Conservation (phyloP, 345 rosid species). For the Conringia planisiliqua region DNA sequence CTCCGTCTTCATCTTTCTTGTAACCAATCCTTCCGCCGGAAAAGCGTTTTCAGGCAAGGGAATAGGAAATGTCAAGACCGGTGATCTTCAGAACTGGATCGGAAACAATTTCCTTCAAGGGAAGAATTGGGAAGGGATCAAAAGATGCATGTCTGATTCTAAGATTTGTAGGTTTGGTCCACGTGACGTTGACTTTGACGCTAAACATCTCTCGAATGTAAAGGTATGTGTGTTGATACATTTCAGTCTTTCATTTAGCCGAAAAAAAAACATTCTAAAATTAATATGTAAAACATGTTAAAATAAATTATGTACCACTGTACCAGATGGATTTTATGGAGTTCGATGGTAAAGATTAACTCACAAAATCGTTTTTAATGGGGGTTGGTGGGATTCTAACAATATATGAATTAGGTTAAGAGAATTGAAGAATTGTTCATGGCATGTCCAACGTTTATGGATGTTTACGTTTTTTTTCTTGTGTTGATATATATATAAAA, state of each 20-base stretch:
- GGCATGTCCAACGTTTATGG: not conserved
- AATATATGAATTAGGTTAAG: no score
- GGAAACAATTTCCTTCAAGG: constrained; percentile 26
- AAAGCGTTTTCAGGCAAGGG: constrained; percentile 31
- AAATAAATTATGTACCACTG: not conserved
- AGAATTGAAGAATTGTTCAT: no score
- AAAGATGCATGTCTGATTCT: constrained; percentile 31
- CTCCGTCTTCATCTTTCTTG: constrained; percentile 31
- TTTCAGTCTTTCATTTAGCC: not conserved
- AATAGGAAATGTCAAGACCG: constrained; percentile 21
- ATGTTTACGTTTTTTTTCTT: not conserved
- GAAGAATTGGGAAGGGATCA: constrained; percentile 37
- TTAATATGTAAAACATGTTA: not conserved
- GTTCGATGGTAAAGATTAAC: not conserved
- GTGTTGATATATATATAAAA: not conserved
- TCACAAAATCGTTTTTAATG: not conserved
- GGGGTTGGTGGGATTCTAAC: not conserved
- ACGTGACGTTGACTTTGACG: constrained; percentile 22
- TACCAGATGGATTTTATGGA: not conserved
- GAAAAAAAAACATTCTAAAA: no score
- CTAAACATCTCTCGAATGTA: constrained; percentile 27
- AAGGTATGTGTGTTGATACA: constrained; percentile 23
- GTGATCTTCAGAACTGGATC: constrained; percentile 21
- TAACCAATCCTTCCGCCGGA: constrained; percentile 32
- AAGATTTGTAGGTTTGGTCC: constrained; percentile 29